A percentile compares a stretch with the other conserved stretches of the same genome.
These are phyloP conservation scores for Thraustotheca clavata DNA, from an alignment of 352 stramenopile genomes.

Conservation along the genomic window DNA sequence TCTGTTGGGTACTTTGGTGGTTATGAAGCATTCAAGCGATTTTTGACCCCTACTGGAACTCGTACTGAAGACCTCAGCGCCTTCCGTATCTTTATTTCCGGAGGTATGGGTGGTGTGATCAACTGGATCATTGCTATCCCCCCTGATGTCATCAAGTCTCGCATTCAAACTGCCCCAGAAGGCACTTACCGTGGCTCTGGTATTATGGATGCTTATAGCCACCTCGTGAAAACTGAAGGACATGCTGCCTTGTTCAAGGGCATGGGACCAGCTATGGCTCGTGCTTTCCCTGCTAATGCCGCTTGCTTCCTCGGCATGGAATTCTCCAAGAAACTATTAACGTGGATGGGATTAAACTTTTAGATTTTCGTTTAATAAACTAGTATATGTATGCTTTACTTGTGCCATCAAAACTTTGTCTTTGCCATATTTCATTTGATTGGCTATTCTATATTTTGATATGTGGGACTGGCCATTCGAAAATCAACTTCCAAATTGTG, in stretches of 20 bases:
- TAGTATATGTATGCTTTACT: too few relatives aligned
- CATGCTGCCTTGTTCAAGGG: conserved; percentile 90
- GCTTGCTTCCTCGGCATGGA: conserved; percentile 91
- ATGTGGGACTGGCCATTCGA: not conserved
- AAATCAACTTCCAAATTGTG: too few relatives aligned
- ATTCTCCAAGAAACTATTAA: conserved; percentile 81
- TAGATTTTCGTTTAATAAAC: conserved; percentile 9
- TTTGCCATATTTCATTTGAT: not conserved
- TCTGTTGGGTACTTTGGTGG: conserved; percentile 94
- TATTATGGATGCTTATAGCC: conserved; percentile 86
- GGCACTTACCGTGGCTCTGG: conserved; percentile 83
- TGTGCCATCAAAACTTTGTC: too few relatives aligned
- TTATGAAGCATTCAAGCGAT: conserved; percentile 89
- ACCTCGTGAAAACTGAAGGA: conserved; percentile 94
- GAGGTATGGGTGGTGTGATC: conserved; percentile 90
- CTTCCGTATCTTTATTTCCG: conserved; percentile 87
- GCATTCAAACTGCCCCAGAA: conserved; percentile 94
- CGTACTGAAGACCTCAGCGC: conserved; percentile 78
- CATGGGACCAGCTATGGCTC: conserved; percentile 89
- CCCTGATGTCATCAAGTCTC: conserved; percentile 94
- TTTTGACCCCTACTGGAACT: conserved; percentile 69
- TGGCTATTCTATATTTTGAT: not conserved
- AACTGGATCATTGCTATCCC: conserved; percentile 95
- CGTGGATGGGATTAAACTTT: conserved; percentile 63
- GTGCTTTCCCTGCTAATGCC: conserved; percentile 92